Evolutionary conservation across 2,329 filamentous ascomycete genomes (phyloP), one percentile per base, ranked within the genome.

Genomic region (Exophiala sideris): DNA sequence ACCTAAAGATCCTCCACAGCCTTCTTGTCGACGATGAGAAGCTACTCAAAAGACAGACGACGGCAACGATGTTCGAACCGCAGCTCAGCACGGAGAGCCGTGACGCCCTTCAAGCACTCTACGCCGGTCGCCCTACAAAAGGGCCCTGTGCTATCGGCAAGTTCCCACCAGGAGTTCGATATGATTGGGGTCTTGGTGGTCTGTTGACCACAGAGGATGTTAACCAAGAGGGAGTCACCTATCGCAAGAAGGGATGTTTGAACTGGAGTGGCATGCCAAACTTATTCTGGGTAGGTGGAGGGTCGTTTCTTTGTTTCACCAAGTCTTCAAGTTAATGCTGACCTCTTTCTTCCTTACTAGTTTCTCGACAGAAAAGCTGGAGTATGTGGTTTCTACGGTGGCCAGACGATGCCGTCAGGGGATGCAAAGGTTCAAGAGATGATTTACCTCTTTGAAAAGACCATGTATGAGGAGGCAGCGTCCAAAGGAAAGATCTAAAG

Each of bases 161-260:
- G 8, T 72, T 71, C 48, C 64, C 67, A 0, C 49, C 58, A 0
- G 64, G 60, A 2, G 63, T 61, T 9, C 71, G 71, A 48, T 57
- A 67, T 21, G 73, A 74, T 0, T 57, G 73, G 56, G 74, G 75
- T 0, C 61, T 79, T 4, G 70, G 73, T 3, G 76, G 74, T 0
- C 54, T 73, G 7, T 44, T 78, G 9, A 71, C 69, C 1, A 35
- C 12, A 12, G 33, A 35, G 33, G 33, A 35, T 35, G 33, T 35
- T 12, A 12, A 35, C 33, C 33, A 35, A 35, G 33, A 35, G 33
- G 33, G 33, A 7, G 33, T 35, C 33, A 35, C 33, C 12, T 35
- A 35, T 35, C 7, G 33, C 7, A 35, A 35, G 33, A 35, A 35
- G 12, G 33, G 33, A 35, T 35, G 33, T 12, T 35, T 35, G 33